Evolutionary conservation across 371 early-diverging fungal species (phyloP), one percentile per base, ranked within the genome.

Genomic region (Blakeslea trispora): DNA sequence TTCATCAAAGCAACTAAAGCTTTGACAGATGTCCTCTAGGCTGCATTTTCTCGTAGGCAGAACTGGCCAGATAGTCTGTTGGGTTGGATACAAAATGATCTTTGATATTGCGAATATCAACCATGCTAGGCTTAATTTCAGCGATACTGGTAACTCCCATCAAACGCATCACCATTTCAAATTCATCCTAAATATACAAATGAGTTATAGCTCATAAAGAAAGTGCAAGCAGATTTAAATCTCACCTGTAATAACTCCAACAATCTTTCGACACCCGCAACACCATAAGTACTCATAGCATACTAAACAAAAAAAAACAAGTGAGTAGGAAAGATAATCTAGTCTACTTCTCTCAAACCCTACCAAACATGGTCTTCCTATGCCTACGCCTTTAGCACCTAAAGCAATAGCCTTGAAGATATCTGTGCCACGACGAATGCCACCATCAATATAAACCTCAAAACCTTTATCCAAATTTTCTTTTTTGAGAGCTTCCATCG

Each of bases 381-480:
- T 81, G 50, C 93, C 94, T 39, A 96, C 95, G n/a, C 91, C 96
- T 48, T 84, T 85, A 1, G 98, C 98, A 21, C 98, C 98, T 18
- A 96, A 72, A 1, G 97, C 97, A 56, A 97, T 75, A 0, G 96
- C 96, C 78, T 97, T 97, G 74, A 95, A 81, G 19, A 95, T 86
- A 75, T 95, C 96, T 15, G 89, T 81, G 31, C 96, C 98, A 43
- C 90, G 79, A 41, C 95, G 86, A 34, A 95, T 79, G 41, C 95
- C 98, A 47, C 98, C 97, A 74, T 98, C 98, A 37, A 96, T 61
- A 63, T 88, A 94, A 11, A 98, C 86, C 60, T 94, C 93, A 35
- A 96, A 74, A 39, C 79, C 76, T 59, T 81, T 63, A 14, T 87
- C 84, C 11, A 71, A 52, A 14, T 61, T 65, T 61, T 79, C 72